Evolutionary conservation across 2,329 filamentous ascomycete species (phyloP), one percentile per base, ranked within the genome.

Genomic region (Neonectria hederae): DNA sequence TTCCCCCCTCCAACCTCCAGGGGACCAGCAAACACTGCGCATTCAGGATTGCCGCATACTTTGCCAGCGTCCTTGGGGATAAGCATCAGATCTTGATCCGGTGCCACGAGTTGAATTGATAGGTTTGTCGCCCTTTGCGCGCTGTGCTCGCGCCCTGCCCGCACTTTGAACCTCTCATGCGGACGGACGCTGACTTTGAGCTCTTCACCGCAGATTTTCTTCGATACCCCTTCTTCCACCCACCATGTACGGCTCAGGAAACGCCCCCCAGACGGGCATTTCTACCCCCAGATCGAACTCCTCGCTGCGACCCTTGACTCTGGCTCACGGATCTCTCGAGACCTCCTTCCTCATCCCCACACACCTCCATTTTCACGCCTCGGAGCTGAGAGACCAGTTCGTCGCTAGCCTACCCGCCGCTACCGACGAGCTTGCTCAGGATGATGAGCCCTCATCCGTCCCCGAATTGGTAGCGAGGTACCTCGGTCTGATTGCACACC

Each of bases 401-500:
- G 87, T 89, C 70, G 87, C 92, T 52, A 93, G 90, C 69, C 87
- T 99, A 72, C 97, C 97, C 58, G 86, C 90, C 75, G 92, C 96
- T 62, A 99, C 97, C 78, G 96, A 99, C 78, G 96, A 99, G 84
- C 89, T 98, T 69, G 97, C 96, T 66, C 94, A 95, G 78, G 97
- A 99, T 84, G 96, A 99, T 74, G 97, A 99, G 84, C 96, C 96
- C n/a, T 98, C 96, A 40, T 99, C 97, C 24, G 89, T 94, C 51
- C 84, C 93, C 48, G 96, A 99, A 83, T 86, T 99, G 65, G 93
- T 99, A 32, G 94, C 93, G 66, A 89, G 95, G 78, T 99, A 97
- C 81, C 89, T 99, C 77, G 94, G 93, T 73, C 97, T 93, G 78
- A 87, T 97, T 65, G 94, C 95, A 69, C 84, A 88, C 68, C 92